Conservation (phyloP, 768 basidiomycete species). For the Leccinum variicolor region DNA sequence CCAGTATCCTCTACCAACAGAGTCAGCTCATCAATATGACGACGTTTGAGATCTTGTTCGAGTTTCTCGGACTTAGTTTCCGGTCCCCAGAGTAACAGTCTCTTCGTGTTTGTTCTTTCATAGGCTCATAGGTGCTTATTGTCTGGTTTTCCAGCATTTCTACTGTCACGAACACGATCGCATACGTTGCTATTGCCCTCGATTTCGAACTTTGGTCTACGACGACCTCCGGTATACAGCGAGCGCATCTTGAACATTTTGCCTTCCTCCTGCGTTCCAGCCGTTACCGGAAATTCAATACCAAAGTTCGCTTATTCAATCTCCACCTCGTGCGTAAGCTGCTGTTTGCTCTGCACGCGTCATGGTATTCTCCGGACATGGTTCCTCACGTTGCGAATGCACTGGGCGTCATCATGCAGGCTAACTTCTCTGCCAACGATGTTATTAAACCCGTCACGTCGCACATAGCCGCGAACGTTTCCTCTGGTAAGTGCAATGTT, state of each 20-base stretch:
- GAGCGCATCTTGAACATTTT: slow-evolving; percentile 79
- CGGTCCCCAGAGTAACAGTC: slow-evolving; percentile 68
- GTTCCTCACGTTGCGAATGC: slow-evolving; percentile 53
- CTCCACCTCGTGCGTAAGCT: slow-evolving; percentile 69
- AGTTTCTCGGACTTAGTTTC: slow-evolving; percentile 84
- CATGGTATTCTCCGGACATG: slow-evolving; percentile 61
- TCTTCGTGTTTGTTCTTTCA: neutral
- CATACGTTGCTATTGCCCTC: slow-evolving; percentile 79
- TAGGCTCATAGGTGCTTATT: neutral
- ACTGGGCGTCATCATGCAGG: slow-evolving; percentile 56
- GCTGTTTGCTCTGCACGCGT: slow-evolving; percentile 78
- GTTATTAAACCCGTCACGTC: slow-evolving; percentile 83
- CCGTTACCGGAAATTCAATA: slow-evolving; percentile 74
- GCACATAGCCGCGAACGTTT: slow-evolving; percentile 78
- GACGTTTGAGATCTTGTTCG: slow-evolving; percentile 78
- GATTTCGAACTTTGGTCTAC: slow-evolving; percentile 90
- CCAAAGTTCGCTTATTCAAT: slow-evolving; percentile 68
- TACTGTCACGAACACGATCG: slow-evolving; percentile 76
- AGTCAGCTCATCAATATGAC: slow-evolving; percentile 73
- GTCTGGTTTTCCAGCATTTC: slow-evolving; percentile 46
- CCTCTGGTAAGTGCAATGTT: slow-evolving; percentile 47
- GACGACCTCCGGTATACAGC: slow-evolving; percentile 69
- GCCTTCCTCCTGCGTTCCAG: slow-evolving; percentile 67
- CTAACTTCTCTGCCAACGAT: slow-evolving; percentile 69
- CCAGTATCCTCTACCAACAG: slow-evolving; percentile 69